Conservation (phyloP, 2,329 filamentous ascomycete genomes). For the Aureobasidium musti region DNA sequence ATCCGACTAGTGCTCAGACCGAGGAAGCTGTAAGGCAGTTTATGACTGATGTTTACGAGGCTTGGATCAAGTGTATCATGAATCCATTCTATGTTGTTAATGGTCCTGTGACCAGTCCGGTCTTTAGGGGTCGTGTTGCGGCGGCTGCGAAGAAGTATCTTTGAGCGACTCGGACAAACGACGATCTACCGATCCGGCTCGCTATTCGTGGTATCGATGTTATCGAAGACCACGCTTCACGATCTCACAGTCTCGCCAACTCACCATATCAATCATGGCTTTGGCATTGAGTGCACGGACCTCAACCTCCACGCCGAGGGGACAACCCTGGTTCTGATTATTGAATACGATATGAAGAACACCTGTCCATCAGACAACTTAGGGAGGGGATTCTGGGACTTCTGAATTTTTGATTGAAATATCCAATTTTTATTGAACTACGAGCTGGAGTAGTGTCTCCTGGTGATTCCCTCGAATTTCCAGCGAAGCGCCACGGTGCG, state of each 20-base stretch:
- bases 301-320: background rate
- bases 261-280: background rate
- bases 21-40: slow-evolving; percentile 96
- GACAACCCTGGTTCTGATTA: background rate
- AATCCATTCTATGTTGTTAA: slow-evolving; percentile 91
- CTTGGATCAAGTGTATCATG: slow-evolving; percentile 96
- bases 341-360: background rate
- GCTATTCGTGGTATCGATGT: background rate
- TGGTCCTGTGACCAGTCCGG: slow-evolving; percentile 79
- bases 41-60: slow-evolving; percentile 93
- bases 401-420: no score
- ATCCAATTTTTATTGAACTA: no score
- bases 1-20: slow-evolving; percentile 84
- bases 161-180: slow-evolving; percentile 46
- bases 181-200: background rate
- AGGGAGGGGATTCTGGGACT: no score
- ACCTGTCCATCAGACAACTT: no score
- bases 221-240: no score
- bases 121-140: slow-evolving; percentile 79
- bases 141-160: slow-evolving; percentile 92
- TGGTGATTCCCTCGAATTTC: no score
- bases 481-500: no score
- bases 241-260: background rate
- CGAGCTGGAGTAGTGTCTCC: no score
- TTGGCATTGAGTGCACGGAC: background rate